Evolutionary conservation across 305 asterid species (phyloP).

Genomic region (Ajuga reptans): DNA sequence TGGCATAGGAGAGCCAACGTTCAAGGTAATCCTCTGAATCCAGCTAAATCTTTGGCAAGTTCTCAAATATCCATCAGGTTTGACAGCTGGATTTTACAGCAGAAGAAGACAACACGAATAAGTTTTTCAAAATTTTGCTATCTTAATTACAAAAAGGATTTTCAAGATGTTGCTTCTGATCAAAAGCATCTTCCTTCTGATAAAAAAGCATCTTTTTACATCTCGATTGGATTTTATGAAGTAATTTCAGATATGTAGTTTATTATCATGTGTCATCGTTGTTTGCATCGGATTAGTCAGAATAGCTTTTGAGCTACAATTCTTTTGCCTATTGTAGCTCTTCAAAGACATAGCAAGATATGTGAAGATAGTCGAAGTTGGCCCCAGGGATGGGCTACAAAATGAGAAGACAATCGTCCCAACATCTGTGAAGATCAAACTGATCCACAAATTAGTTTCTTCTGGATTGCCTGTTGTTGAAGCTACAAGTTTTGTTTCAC

Average conservation of each 20-base stretch:
- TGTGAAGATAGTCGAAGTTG: conserved; percentile 94
- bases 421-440: conserved; percentile 59
- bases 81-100: conserved; percentile 1
- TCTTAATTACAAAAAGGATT: neutral
- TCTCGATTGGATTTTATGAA: neutral
- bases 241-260: neutral
- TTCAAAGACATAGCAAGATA: conserved; percentile 56
- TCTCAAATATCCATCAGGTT: neutral
- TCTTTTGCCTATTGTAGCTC: conserved; percentile 37
- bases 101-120: neutral
- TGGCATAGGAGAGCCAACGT: conserved; percentile 30
- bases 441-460: conserved; percentile 65
- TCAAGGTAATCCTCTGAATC: conserved; percentile 32
- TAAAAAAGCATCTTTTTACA: neutral
- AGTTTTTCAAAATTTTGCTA: neutral
- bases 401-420: conserved; percentile 82
- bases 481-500: conserved; percentile 95
- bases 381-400: conserved; percentile 94
- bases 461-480: conserved; percentile 83
- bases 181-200: neutral
- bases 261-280: neutral
- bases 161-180: neutral
- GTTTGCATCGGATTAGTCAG: conserved; percentile 10
- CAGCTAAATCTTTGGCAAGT: neutral
- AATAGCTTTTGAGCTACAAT: conserved; percentile 16